Evolutionary conservation across 495 filamentous ascomycete species (phyloP).

Genomic region (Penicillium fimorum): DNA sequence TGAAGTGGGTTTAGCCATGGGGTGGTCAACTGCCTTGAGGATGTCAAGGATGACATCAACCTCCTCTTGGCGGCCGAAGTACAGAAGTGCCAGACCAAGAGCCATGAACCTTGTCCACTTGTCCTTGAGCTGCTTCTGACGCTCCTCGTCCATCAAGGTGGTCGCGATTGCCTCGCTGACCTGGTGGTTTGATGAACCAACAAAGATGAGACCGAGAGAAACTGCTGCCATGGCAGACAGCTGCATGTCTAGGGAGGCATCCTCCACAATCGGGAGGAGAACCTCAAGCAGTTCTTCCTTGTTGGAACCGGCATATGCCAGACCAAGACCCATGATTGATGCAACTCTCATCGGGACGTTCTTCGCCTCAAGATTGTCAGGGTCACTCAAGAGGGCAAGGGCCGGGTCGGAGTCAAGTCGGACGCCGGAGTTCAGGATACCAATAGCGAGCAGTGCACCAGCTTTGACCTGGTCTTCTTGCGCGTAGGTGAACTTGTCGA

Average conservation of each 20-base stretch:
- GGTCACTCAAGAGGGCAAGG: conserved; percentile 76
- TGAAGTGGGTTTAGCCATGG: conserved; percentile 85
- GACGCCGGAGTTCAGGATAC: conserved; percentile 91
- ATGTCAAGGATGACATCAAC: conserved; percentile 94
- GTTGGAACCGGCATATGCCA: conserved; percentile 90
- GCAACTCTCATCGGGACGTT: conserved; percentile 71
- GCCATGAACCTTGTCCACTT: conserved; percentile 98
- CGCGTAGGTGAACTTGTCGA: conserved; percentile 87
- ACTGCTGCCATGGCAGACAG: conserved; percentile 95
- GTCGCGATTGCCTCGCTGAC: conserved; percentile 85
- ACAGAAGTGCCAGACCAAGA: conserved; percentile 88
- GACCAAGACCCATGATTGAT: conserved; percentile 91
- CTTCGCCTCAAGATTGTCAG: conserved; percentile 73
- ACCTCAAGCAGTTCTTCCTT: conserved; percentile 76
- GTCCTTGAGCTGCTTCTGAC: conserved; percentile 82
- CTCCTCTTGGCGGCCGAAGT: conserved; percentile 94
- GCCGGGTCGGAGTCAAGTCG: conserved; percentile 83
- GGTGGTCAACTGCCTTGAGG: conserved; percentile 91
- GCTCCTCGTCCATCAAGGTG: conserved; percentile 87
- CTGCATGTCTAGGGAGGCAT: conserved; percentile 84
- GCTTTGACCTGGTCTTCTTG: conserved; percentile 84
- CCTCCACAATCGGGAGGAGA: conserved; percentile 81
- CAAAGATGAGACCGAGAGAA: conserved; percentile 84
- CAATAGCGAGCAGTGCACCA: conserved; percentile 83
- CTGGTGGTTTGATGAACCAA: conserved; percentile 85